Conservation (phyloP, 805 yeast genomes). For the Myxozyma sirexii region DNA sequence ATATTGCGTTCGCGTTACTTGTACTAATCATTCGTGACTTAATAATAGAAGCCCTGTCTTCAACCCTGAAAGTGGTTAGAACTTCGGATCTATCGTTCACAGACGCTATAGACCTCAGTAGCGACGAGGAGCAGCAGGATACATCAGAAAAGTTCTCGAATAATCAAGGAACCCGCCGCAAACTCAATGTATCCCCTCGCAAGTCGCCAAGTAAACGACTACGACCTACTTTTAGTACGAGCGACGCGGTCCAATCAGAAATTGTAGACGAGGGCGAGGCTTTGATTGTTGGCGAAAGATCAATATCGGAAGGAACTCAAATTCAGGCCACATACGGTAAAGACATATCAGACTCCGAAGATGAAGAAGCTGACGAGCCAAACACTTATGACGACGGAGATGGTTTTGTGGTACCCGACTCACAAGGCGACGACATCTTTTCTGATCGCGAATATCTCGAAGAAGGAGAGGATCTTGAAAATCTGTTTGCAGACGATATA, state of each 20-base stretch:
- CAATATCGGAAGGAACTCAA: background rate
- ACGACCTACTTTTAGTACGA: background rate
- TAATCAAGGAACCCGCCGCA: background rate
- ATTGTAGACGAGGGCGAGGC: background rate
- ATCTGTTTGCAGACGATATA: constrained; percentile 1
- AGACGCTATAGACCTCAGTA: constrained; percentile 26
- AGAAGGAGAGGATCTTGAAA: background rate
- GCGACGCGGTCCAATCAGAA: background rate
- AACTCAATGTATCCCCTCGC: constrained; percentile 18
- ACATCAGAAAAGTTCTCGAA: background rate
- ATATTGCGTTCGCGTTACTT: background rate
- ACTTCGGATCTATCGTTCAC: constrained; percentile 3
- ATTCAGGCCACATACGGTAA: background rate
- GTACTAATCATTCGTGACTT: background rate
- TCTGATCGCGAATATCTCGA: background rate
- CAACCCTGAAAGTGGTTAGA: background rate
- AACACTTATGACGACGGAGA: constrained; percentile 9
- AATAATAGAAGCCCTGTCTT: background rate
- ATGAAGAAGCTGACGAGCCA: background rate
- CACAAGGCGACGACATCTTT: background rate
- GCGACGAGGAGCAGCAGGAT: constrained; percentile 14
- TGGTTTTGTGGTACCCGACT: constrained; percentile 8
- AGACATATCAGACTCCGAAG: constrained; percentile 13
- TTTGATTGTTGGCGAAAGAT: background rate
- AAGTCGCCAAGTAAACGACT: constrained; percentile 28